Conservation (phyloP, 2,329 filamentous ascomycete genomes). For the Fusarium subglutinans region DNA sequence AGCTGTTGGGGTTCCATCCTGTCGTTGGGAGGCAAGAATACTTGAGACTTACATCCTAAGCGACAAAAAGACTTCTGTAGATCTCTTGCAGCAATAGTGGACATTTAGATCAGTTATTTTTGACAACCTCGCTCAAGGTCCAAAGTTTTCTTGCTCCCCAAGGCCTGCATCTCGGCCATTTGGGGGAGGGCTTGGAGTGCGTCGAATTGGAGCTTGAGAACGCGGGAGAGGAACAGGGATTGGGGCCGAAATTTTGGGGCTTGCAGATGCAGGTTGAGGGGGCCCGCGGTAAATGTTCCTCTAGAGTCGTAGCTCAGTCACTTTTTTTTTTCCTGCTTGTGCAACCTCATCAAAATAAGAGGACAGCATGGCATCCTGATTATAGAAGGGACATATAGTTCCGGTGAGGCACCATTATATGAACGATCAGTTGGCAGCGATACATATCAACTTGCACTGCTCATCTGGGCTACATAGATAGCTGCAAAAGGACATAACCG, state of each 20-base stretch:
- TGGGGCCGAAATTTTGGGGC: slow-evolving; percentile 32
- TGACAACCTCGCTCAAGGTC: not conserved
- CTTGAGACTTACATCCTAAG: not conserved
- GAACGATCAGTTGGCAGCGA: not conserved
- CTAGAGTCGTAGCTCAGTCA: slow-evolving; percentile 19
- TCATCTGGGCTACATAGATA: not conserved
- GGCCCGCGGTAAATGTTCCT: slow-evolving; percentile 32
- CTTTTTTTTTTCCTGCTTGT: slow-evolving; percentile 12
- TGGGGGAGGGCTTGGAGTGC: slow-evolving; percentile 24
- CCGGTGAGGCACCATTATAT: not conserved
- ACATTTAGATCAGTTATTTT: not conserved
- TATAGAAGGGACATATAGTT: slow-evolving; percentile 11
- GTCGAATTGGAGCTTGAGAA: slow-evolving; percentile 29
- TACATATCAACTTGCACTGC: not conserved
- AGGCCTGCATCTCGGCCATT: slow-evolving; percentile 22
- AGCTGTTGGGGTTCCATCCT: slow-evolving; percentile 28
- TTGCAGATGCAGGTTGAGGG: slow-evolving; percentile 33
- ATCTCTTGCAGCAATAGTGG: not conserved
- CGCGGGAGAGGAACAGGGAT: slow-evolving; percentile 21
- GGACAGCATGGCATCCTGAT: slow-evolving; percentile 21
- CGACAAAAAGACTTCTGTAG: not conserved
- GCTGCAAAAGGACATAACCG: not conserved
- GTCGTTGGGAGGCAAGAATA: not conserved
- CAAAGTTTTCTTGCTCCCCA: not conserved
- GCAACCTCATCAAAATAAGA: slow-evolving; percentile 33